Evolutionary conservation across 2,329 filamentous ascomycete genomes (phyloP), one percentile per base, ranked within the genome.

Genomic region (Zelopaecilomyces penicillatus): DNA sequence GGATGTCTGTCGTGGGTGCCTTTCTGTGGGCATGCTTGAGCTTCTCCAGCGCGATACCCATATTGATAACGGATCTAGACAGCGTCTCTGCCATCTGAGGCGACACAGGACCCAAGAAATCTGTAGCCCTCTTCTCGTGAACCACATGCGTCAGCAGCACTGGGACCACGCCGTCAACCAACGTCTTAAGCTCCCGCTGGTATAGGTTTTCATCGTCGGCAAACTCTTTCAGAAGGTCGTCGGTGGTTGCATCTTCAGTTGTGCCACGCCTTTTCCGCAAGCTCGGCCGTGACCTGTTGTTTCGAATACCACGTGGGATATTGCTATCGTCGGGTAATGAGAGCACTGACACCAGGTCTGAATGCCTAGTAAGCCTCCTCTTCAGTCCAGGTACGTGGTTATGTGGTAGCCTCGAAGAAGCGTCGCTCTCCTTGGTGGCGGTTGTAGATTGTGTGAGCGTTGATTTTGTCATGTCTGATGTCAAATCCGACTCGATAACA

Each of bases 131-230:
- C 10, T 76, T 75, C 1, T 80, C 80, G 48, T 85, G 85, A 9
- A 96, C 75, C 6, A 95, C 86, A 52, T 89, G 87, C 7, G 83
- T 87, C 42, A 98, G 69, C 2, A 98, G 75, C 2, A 97, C 91
- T 0, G 93, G 93, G 45, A 98, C 87, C 26, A 98, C 91, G 45
- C 93, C 93, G 55, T 95, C 90, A 6, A 97, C 90, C 30, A 98
- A 68, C 1, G 93, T 96, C 59, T 89, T 88, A 30, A 98, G 74
- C 64, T 98, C 93, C 44, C 90, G 79, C 65, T 85, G 83, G 59
- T 97, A 98, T 53, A 93, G 85, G 37, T 78, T 70, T 64, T 98
- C 93, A 54, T 97, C 93, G 5, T 84, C 78, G 8, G 78, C 73
- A 50, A 98, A 81, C 58, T 95, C 89, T 42, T 76, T 74, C 61